These are phyloP conservation scores for Euphrasia confusa DNA, from an alignment of 257 asterid genomes.

Conservation along the genomic window DNA sequence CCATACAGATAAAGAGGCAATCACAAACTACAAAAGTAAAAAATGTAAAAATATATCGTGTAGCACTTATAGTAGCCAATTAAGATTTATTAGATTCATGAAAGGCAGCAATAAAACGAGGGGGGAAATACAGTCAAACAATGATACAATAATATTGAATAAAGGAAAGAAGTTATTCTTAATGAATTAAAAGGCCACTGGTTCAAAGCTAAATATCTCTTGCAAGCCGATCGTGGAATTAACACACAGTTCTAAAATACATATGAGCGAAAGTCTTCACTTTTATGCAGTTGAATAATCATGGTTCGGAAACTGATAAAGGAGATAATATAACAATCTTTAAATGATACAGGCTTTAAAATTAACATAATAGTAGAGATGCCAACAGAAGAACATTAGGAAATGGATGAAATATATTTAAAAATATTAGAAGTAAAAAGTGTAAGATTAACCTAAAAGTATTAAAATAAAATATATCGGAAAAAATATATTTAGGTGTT, in stretches of 20 bases:
- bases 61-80: not conserved
- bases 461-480: no score
- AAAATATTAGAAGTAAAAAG: no score
- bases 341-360: not conserved
- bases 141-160: not conserved
- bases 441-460: no score
- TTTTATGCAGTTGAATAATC: not conserved
- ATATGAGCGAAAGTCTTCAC: no score
- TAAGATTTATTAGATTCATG: not conserved
- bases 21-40: conserved; percentile 54
- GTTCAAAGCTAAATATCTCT: no score
- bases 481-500: no score
- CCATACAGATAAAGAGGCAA: conserved; percentile 77
- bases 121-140: not conserved
- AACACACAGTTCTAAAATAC: no score
- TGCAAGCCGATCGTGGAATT: no score
- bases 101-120: not conserved
- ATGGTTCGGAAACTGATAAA: not conserved
- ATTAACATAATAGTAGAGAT: no score
- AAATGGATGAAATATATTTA: no score
- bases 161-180: no score
- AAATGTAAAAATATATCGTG: conserved; percentile 9
- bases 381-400: not conserved
- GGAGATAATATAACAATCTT: conserved; percentile 4
- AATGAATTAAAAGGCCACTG: no score